phyloP scores from a whole-genome alignment of 768 basidiomycete genomes.

The Lentinula sp. region DNA sequence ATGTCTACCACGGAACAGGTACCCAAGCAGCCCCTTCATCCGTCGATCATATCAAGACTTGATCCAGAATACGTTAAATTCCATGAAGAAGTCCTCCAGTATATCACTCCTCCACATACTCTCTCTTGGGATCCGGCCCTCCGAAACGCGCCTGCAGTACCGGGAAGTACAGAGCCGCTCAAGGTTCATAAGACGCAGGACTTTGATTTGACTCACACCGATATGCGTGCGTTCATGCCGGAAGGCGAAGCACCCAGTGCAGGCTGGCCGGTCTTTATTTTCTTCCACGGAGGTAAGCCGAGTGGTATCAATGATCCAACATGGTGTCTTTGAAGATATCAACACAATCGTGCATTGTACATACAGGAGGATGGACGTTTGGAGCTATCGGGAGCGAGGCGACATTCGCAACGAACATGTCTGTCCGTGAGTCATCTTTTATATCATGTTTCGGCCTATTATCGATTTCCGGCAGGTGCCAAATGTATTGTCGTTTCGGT shows the following conservation, averaged over 20 bases:
- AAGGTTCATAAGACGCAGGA: conserved; percentile 52
- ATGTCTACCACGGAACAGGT: conserved; percentile 8
- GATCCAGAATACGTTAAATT: conserved; percentile 65
- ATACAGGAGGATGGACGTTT: conserved; percentile 69
- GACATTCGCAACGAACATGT: conserved; percentile 58
- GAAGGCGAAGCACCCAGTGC: conserved; percentile 37
- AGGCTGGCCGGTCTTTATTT: conserved; percentile 72
- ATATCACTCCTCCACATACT: conserved; percentile 46
- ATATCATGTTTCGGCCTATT: background rate
- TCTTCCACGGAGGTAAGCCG: conserved; percentile 63
- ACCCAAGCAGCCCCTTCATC: conserved; percentile 50
- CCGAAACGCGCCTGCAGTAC: conserved; percentile 46
- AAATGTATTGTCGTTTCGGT: conserved; percentile 60
- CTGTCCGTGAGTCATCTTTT: conserved; percentile 34
- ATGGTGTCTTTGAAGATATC: background rate
- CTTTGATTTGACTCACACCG: conserved; percentile 43
- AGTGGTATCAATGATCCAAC: background rate
- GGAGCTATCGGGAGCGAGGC: conserved; percentile 57
- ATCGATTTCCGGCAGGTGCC: conserved; percentile 32
- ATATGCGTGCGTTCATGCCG: conserved; percentile 62
- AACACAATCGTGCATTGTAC: background rate
- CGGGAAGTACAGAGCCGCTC: conserved; percentile 51
- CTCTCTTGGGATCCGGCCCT: conserved; percentile 57
- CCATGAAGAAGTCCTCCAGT: conserved; percentile 43
- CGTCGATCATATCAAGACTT: conserved; percentile 48